A percentile compares a stretch with the other conserved stretches of the same genome.
Conservation (phyloP, 805 yeast species). For the Candida golubevii region DNA sequence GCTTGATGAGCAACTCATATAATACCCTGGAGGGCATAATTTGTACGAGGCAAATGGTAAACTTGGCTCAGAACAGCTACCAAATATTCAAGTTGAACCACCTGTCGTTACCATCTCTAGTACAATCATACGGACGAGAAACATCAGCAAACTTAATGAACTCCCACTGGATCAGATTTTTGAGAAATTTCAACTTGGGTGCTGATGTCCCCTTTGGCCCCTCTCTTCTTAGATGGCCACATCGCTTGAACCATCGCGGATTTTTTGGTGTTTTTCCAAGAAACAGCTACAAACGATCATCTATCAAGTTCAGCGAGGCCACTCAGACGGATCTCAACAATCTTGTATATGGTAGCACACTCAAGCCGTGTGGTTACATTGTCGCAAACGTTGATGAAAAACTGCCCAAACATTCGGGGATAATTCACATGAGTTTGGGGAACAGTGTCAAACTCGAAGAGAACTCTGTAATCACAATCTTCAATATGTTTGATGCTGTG, state of each 20-base stretch:
- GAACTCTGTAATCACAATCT: conserved; percentile 20
- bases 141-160: conserved; percentile 16
- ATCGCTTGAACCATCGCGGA: conserved; percentile 32
- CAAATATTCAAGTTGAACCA: conserved; percentile 26
- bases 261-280: conserved; percentile 29
- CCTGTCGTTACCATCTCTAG: conserved; percentile 20
- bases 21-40: conserved; percentile 16
- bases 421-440: conserved; percentile 19
- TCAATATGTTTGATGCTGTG: conserved; percentile 31
- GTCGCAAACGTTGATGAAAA: conserved; percentile 25
- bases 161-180: conserved; percentile 29
- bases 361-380: conserved; percentile 24
- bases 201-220: conserved; percentile 18
- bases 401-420: conserved; percentile 30
- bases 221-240: conserved; percentile 31
- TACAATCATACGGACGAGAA: conserved; percentile 15
- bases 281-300: conserved; percentile 27
- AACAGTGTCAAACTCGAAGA: conserved; percentile 4
- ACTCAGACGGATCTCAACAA: conserved; percentile 19
- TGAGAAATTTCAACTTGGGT: conserved; percentile 22
- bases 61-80: conserved; percentile 21
- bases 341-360: conserved; percentile 5
- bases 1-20: conserved; percentile 16
- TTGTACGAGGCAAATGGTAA: conserved; percentile 24
- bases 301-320: conserved; percentile 18